Evolutionary conservation across 2,329 filamentous ascomycete genomes (phyloP).

Genomic region (Incumbomyces delicatus): DNA sequence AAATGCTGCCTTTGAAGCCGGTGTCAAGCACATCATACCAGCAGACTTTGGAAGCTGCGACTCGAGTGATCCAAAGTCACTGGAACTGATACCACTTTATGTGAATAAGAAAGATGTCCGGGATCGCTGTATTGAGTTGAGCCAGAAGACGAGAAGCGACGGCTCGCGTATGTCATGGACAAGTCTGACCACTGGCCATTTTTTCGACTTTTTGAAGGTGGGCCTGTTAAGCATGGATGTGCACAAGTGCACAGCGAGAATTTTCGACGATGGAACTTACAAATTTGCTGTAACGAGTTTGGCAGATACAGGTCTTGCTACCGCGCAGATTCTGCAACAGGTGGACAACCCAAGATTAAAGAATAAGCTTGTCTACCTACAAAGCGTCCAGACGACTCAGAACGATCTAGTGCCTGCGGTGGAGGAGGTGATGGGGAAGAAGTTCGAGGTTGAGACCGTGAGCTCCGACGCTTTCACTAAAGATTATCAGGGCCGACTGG

Average conservation of each 20-base stretch:
- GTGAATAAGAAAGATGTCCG: constrained; percentile 23
- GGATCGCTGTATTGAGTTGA: constrained; percentile 20
- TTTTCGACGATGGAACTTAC: constrained; percentile 8
- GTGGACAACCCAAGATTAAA: constrained; percentile 2
- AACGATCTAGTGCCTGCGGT: constrained; percentile 27
- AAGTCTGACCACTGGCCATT: constrained; percentile 9
- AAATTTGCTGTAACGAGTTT: constrained; percentile 7
- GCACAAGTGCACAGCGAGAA: background rate
- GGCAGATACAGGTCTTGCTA: constrained; percentile 2
- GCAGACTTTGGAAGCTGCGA: constrained; percentile 12
- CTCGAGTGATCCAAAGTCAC: background rate
- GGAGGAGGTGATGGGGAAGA: constrained; percentile 21
- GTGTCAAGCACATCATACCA: constrained; percentile 9
- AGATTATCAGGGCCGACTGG: constrained; percentile 26
- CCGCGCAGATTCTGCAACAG: constrained; percentile 1
- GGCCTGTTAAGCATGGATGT: constrained; percentile 5
- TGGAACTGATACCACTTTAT: constrained; percentile 24
- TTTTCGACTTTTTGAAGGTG: constrained; percentile 8
- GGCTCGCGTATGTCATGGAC: constrained; percentile 3
- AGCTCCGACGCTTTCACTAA: constrained; percentile 7
- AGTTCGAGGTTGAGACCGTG: constrained; percentile 4
- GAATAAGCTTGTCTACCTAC: constrained; percentile 25
- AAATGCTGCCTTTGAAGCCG: constrained; percentile 8
- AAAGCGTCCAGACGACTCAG: constrained; percentile 37
- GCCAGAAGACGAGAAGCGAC: constrained; percentile 10